Conservation (phyloP, 192 early-diverging fungal genomes). For the Linnemannia exigua region DNA sequence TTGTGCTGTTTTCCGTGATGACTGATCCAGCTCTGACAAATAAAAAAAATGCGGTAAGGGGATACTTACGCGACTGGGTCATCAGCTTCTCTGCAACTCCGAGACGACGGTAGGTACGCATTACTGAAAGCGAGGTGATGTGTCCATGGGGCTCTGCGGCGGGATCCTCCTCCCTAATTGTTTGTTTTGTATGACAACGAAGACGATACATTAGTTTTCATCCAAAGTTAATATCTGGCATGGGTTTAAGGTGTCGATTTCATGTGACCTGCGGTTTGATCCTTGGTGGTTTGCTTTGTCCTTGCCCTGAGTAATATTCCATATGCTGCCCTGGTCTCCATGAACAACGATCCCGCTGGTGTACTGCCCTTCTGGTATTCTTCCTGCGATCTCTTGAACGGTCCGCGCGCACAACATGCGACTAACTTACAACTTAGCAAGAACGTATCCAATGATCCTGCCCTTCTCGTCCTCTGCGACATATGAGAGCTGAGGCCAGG, state of each 20-base stretch:
- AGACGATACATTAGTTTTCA: not conserved
- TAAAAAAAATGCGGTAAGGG: not conserved
- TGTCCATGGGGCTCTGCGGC: slow-evolving; percentile 86
- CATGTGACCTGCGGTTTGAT: not conserved
- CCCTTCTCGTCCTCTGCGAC: slow-evolving; percentile 95
- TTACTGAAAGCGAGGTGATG: slow-evolving; percentile 96
- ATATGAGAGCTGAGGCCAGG: slow-evolving; percentile 94
- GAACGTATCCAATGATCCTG: slow-evolving; percentile 96
- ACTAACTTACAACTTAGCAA: slow-evolving; percentile 90
- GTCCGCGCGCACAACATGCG: not conserved
- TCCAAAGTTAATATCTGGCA: not conserved
- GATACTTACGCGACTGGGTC: slow-evolving; percentile 85
- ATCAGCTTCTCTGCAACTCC: slow-evolving; percentile 99
- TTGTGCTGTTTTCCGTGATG: not conserved
- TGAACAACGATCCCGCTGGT: not conserved
- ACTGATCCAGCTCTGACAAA: not conserved
- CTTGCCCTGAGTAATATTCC: too few relatives aligned
- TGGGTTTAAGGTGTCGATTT: too few relatives aligned
- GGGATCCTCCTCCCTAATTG: slow-evolving; percentile 89
- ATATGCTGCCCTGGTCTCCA: not conserved
- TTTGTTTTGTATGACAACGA: not conserved
- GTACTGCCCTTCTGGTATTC: not conserved
- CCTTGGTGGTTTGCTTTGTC: not conserved
- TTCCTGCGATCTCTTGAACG: not conserved
- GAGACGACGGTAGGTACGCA: slow-evolving; percentile 95